Evolutionary conservation across 176 grass and related monocot genomes (phyloP), one percentile per base, ranked within the genome.

Genomic region (Areca catechu): DNA sequence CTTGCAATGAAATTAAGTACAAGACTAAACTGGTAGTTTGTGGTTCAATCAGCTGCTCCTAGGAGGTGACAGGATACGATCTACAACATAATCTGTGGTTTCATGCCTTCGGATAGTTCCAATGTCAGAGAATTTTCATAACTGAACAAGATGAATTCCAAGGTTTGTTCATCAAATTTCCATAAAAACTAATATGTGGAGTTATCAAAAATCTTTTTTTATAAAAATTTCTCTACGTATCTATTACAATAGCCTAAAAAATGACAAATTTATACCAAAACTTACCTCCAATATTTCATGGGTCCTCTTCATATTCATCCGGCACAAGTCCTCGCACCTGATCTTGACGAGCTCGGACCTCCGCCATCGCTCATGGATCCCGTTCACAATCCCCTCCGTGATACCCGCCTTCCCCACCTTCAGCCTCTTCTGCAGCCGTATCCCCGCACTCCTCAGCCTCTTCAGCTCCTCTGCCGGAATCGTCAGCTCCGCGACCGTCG

Each of bases 241-340:
- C 7, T 5, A 48, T 16, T 1, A 16, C 7, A 19, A 20, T 17
- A 37, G 47, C 5, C 34, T 37, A 69, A 48, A 19, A 50, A 19
- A 52, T 58, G 12, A 34, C 15, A 14, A 10, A 6, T 62, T 47
- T 43, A 48, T 63, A 57, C 14, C 48, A 14, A 79, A 54, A 48
- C 60, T 71, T 61, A 95, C 90, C 90, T 97, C 86, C 17, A 91
- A 58, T 12, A 79, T 90, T 71, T 90, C 77, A 74, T 97, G 92
- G 2, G 92, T 97, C 73, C 80, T 80, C 78, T 67, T 82, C 92
- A 97, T 97, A 67, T 97, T 97, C 74, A 91, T 82, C 34, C 83
- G 70, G 62, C 74, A 97, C 60, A 91, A 61, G 60, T 91, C 86
- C 14, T 88, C 83, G 57, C 80, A 97, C 74, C 75, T 84, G 51